Base-by-base conservation (phyloP, 202 grass and related monocot genomes). In the Dendrocalamus latiflorus region DNA sequence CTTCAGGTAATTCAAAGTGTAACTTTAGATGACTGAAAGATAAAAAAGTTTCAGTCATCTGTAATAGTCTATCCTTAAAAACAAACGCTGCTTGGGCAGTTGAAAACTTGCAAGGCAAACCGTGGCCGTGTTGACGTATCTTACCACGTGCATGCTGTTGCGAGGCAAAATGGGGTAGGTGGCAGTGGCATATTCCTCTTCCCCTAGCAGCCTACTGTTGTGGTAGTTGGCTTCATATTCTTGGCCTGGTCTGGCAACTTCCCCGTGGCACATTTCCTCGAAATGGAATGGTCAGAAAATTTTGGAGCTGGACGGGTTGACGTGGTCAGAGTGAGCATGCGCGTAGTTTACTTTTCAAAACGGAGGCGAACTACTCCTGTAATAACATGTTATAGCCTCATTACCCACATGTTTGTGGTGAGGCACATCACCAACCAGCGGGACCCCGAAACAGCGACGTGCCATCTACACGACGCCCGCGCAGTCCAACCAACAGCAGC, bases 371-470 rank as follows among this genome's bases (percentile, higher is more conserved):
- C 82, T 9, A 16, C 70, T 13, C 42, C 70, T 17, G 11, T 5
- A 76, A 11, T 9, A 70, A 6, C 37, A n/a, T n/a, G n/a, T 33
- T 18, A 11, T 28, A 1, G 42, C 53, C 64, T 81, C 70, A 6
- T 77, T 37, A 6, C 72, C 8, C 78, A 78, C 83, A 60, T 82
- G 83, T 86, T 86, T 60, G 21, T 86, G 65, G 28, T 66, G 83
- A 15, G 44, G 64, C 26, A 76, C 45, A 59, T 57, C 47, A 18
- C 38, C 45, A 5, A 77, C 72, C 50, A 62, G 65, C 24, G 12
- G 68, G 81, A 22, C 12, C 86, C n/a, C n/a, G n/a, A n/a, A n/a
- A 81, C 58, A 86, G 58, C 57, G 78, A 89, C 78, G 66, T 39
- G 49, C 30, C 39, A 77, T 47, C 66, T 66, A 22, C 78, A 57